Base-by-base conservation (phyloP, 495 filamentous ascomycete genomes). In the Lichenothelia convexa region DNA sequence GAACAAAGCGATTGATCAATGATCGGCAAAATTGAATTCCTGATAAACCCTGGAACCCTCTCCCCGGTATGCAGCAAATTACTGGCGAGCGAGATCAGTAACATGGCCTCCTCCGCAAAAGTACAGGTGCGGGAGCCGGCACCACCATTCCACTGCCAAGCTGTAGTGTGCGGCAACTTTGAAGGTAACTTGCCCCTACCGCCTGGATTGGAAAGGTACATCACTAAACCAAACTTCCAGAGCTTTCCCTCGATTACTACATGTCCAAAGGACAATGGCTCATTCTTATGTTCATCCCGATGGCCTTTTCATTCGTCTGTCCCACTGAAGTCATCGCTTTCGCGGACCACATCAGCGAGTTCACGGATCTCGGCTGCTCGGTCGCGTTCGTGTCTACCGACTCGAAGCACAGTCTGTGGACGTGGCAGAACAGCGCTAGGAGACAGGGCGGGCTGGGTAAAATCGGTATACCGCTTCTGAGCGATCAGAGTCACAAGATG, bases 331-430 rank as follows among this genome's bases (percentile, higher is more conserved):
- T 49, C 20, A 39, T 46, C 11, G 44, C 46, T 1, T 49, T 47
- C 45, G 36, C 46, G 20, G 41, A 41, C 27, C 29, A 27, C 30
- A 30, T 46, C 3, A 34, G 41, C 7, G 44, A 47, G 35, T 49
- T 47, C 30, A 35, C 24, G 9, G 38, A 45, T 21, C 35, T 31
- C 3, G 41, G 40, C 12, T 43, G 36, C 34, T 27, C 26, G 7
- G 34, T 47, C 17, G 40, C 35, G 3, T 49, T 46, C 26, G 44
- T 46, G 30, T 65, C 62, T 11, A 54, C 58, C 40, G 58, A 49
- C 27, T 48, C 43, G 5, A 46, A 49, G 26, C 40, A 49, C 33
- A 31, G 23, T 11, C 40, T 46, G 3, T 41, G 40, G 35, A 35
- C 39, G 21, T 49, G 43, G 46, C 43, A 49, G 39, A 42, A 37